Evolutionary conservation across 257 asterid genomes (phyloP).

Genomic region (Ehretia macrophylla): DNA sequence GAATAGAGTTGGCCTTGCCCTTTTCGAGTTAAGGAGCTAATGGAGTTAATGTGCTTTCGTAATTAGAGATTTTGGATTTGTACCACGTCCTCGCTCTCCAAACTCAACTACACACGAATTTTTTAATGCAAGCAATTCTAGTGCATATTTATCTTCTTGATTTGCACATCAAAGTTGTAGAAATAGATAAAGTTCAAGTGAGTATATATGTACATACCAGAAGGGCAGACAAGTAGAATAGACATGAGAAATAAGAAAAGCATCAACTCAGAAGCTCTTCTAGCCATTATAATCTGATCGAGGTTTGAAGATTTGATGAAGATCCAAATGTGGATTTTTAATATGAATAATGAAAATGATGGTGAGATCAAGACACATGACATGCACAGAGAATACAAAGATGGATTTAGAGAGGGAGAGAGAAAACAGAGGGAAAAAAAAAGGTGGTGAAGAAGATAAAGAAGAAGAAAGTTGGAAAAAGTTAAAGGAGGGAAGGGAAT

Average conservation of each 20-base stretch:
- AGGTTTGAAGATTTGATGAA: slow-evolving; percentile 12
- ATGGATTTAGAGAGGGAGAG: slow-evolving; percentile 19
- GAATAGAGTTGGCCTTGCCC: too few species aligned
- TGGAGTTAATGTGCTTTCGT: too few species aligned
- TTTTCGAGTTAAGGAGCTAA: too few species aligned
- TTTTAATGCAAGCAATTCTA: too few species aligned
- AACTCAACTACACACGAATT: too few species aligned
- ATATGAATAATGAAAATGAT: slow-evolving; percentile 16
- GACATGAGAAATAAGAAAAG: slow-evolving; percentile 35
- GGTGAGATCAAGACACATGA: slow-evolving; percentile 8
- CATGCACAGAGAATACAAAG: slow-evolving; percentile 15
- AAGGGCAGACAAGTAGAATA: slow-evolving; percentile 24
- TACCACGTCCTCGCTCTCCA: too few species aligned
- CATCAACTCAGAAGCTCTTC: slow-evolving; percentile 23
- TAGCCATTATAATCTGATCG: slow-evolving; percentile 37
- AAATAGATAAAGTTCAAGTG: neutral
- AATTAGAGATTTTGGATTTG: too few species aligned
- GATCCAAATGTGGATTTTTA: slow-evolving; percentile 15
- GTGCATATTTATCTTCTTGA: too few species aligned
- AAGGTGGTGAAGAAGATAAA: slow-evolving; percentile 3
- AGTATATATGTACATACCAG: slow-evolving; percentile 49
- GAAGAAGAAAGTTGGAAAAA: slow-evolving; percentile 19
- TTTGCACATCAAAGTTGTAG: too few species aligned
- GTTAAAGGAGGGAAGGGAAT: slow-evolving; percentile 17
- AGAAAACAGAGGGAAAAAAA: too few species aligned